Percentiles rank a stretch among this genome's conserved stretches.
Evolutionary conservation across 352 stramenopile genomes (phyloP).

Genomic region (Phytophthora pseudosyringae): DNA sequence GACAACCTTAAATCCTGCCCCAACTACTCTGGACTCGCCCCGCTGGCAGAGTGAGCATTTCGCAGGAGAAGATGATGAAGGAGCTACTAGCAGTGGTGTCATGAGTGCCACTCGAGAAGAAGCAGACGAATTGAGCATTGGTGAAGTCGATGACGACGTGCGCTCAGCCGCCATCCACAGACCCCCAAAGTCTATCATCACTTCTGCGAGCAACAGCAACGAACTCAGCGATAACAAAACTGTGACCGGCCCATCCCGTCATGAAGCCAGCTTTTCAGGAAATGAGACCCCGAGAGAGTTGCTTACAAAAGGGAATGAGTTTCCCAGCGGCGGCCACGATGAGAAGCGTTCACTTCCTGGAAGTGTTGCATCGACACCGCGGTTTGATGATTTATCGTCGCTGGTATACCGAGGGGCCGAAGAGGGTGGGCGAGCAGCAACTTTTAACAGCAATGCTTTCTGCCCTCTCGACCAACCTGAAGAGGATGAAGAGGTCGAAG

Average conservation of each 20-base stretch:
- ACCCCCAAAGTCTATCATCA: constrained; percentile 12
- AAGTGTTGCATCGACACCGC: constrained; percentile 23
- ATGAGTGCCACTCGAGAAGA: constrained; percentile 8
- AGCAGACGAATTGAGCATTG: constrained; percentile 8
- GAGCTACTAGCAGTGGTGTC: not conserved
- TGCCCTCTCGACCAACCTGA: constrained; percentile 29
- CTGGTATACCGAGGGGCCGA: constrained; percentile 34
- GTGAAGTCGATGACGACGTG: constrained; percentile 17
- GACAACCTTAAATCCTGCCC: not conserved
- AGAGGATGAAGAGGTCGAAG: constrained; percentile 46
- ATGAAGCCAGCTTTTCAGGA: constrained; percentile 19
- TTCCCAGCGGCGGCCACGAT: constrained; percentile 1
- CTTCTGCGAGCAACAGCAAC: constrained; percentile 20
- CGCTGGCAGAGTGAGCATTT: constrained; percentile 28
- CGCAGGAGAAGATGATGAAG: constrained; percentile 21
- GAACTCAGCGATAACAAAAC: constrained; percentile 24
- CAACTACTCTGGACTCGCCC: constrained; percentile 17
- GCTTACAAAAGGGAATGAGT: constrained; percentile 18
- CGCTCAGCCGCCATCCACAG: constrained; percentile 17
- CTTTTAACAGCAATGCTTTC: constrained; percentile 1
- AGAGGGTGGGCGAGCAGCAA: constrained; percentile 7
- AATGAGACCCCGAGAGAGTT: constrained; percentile 33
- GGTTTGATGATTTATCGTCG: constrained; percentile 42
- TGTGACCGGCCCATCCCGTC: constrained; percentile 10
- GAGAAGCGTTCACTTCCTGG: constrained; percentile 28